Evolutionary conservation across 495 filamentous ascomycete genomes (phyloP), one percentile per base, ranked within the genome.

Genomic region (Amniculicola lignicola): DNA sequence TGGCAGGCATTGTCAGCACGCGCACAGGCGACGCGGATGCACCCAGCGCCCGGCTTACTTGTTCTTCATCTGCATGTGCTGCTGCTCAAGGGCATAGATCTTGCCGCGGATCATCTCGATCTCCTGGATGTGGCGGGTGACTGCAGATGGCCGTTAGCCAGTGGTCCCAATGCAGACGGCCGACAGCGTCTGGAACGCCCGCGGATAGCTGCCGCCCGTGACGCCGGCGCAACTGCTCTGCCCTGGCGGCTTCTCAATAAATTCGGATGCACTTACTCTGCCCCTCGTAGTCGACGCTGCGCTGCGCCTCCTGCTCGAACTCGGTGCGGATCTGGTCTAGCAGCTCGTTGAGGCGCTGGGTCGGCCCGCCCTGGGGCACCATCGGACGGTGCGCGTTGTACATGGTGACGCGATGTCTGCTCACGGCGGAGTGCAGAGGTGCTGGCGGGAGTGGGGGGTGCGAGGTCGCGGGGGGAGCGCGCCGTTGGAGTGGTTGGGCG

Each of bases 21-120:
- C 7, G 29, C 29, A 33, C 29, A 33, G 7, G 21, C 15, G 9
- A 10, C 21, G 10, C 22, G 7, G 16, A 24, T 3, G 5, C 16
- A 10, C 3, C 16, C 11, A 28, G 16, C 18, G 33, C 15, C 25
- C 37, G 21, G 69, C 84, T 68, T 77, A 98, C 93, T 95, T 95
- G 69, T 81, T 75, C 75, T 96, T 97, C 68, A 96, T 85, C 16
- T 79, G 77, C 31, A 87, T 74, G 67, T 98, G 93, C 18, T 83
- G 78, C 64, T 93, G 88, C 71, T 98, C 92, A 61, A 98, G 79
- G 55, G 87, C 79, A 65, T 86, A 95, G 46, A 98, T 87, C 68
- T 92, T 94, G 67, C 90, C 83, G 47, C 90, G 82, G 40, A 98
- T 88, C 68, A 94, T 77, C 60, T 95, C 87, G 80, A 97, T 90